A percentile compares a stretch with the other conserved stretches of the same genome.
Evolutionary conservation across 495 filamentous ascomycete genomes (phyloP).

Genomic region (Astrothelium macrocarpum): DNA sequence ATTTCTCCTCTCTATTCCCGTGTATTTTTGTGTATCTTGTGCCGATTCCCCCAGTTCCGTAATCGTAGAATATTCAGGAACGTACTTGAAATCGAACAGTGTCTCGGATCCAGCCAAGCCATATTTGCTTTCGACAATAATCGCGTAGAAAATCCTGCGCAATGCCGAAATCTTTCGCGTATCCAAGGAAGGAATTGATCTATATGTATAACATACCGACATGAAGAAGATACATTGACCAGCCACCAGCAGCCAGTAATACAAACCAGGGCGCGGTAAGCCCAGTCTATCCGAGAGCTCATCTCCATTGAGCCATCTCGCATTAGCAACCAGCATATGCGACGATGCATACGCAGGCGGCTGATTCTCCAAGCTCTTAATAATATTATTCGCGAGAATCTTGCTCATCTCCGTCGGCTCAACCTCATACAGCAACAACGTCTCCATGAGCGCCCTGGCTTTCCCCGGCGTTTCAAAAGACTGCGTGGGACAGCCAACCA

Average conservation of each 20-base stretch:
- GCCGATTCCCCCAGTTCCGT: slow-evolving; percentile 32
- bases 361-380: slow-evolving; percentile 50
- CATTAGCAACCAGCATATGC: slow-evolving; percentile 54
- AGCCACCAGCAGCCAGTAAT: slow-evolving; percentile 51
- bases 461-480: slow-evolving; percentile 43
- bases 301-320: slow-evolving; percentile 60
- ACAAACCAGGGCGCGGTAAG: slow-evolving; percentile 45
- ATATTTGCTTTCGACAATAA: slow-evolving; percentile 47
- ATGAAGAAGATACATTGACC: slow-evolving; percentile 62
- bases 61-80: slow-evolving; percentile 42
- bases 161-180: slow-evolving; percentile 43
- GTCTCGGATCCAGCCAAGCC: slow-evolving; percentile 44
- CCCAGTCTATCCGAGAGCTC: slow-evolving; percentile 51
- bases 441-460: slow-evolving; percentile 56
- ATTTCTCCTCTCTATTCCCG: slow-evolving; percentile 31
- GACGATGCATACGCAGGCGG: slow-evolving; percentile 50
- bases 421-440: slow-evolving; percentile 51
- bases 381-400: slow-evolving; percentile 64
- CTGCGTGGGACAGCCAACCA: slow-evolving; percentile 58
- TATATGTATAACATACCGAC: slow-evolving; percentile 42
- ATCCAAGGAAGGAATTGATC: slow-evolving; percentile 50
- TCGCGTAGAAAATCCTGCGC: slow-evolving; percentile 43
- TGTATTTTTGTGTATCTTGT: slow-evolving; percentile 18
- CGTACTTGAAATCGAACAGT: slow-evolving; percentile 55
- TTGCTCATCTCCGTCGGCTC: slow-evolving; percentile 50